A percentile compares a stretch with the other conserved stretches of the same genome.
These are phyloP conservation scores for Cynanchum wilfordii DNA, from an alignment of 257 asterid species.

Conservation along the genomic window DNA sequence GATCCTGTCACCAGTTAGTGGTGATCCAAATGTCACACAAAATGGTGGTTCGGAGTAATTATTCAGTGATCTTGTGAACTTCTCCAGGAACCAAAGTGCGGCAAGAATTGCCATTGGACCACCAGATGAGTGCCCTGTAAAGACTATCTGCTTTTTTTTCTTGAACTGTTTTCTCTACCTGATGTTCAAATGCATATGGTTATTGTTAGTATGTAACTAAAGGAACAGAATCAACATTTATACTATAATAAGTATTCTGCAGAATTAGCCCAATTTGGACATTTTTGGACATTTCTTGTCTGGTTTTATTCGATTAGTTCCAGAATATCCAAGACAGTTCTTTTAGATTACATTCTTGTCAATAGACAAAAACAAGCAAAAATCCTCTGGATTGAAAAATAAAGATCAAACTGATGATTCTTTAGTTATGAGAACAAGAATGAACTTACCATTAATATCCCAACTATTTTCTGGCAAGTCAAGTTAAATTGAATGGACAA, in stretches of 20 bases:
- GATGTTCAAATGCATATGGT: constrained; percentile 13
- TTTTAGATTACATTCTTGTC: not conserved
- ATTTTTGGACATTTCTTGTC: not conserved
- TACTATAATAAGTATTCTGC: not conserved
- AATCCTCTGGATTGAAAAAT: not conserved
- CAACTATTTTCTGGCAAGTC: not conserved
- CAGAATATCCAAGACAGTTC: not conserved
- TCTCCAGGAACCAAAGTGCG: constrained; percentile 74
- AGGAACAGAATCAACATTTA: not conserved
- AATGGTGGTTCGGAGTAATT: constrained; percentile 29
- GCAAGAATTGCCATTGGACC: constrained; percentile 70
- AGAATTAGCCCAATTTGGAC: not conserved
- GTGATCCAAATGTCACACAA: constrained; percentile 83
- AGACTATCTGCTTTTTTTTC: constrained; percentile 59
- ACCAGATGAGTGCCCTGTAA: constrained; percentile 81
- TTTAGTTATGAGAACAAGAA: not conserved
- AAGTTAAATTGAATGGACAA: not conserved
- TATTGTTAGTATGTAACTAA: not conserved
- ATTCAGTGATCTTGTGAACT: constrained; percentile 33
- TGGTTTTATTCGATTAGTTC: not conserved
- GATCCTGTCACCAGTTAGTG: constrained; percentile 48
- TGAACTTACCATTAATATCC: not conserved
- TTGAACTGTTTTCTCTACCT: constrained; percentile 68
- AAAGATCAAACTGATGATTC: not conserved
- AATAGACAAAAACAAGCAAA: not conserved